Evolutionary conservation across 2,329 filamentous ascomycete species (phyloP).

Genomic region (Cladobotryum mycophilum): DNA sequence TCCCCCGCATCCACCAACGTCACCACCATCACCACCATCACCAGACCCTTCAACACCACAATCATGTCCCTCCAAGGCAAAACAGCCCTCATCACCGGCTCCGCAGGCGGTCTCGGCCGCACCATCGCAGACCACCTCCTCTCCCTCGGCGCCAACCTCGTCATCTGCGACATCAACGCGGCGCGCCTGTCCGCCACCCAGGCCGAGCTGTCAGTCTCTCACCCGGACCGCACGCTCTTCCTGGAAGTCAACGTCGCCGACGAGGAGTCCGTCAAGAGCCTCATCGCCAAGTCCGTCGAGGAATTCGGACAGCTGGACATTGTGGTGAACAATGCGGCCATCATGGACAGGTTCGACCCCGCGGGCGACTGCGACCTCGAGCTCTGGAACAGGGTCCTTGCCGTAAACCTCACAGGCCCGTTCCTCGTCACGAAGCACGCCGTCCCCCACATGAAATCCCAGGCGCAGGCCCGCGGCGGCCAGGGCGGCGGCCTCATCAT

Average conservation of each 20-base stretch:
- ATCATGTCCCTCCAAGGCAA: conserved; percentile 16
- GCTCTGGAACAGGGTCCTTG: conserved; percentile 48
- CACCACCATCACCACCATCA: neutral
- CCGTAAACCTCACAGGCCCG: conserved; percentile 50
- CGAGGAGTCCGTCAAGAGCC: conserved; percentile 20
- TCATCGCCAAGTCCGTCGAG: conserved; percentile 14
- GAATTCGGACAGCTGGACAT: conserved; percentile 38
- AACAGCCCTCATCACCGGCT: conserved; percentile 27
- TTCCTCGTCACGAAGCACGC: conserved; percentile 46
- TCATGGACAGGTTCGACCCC: conserved; percentile 51
- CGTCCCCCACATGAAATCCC: conserved; percentile 28
- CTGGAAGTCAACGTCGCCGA: conserved; percentile 15
- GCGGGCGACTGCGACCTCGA: conserved; percentile 40
- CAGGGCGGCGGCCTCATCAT: conserved; percentile 39
- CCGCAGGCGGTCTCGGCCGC: conserved; percentile 26
- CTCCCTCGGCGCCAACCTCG: conserved; percentile 25
- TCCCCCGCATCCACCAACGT: neutral
- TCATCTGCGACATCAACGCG: conserved; percentile 26
- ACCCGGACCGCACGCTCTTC: conserved; percentile 7
- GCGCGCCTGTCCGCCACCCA: conserved; percentile 11
- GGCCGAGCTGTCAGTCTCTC: neutral
- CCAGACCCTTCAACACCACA: too few relatives aligned
- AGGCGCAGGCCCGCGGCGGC: neutral
- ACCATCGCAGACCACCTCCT: conserved; percentile 25
- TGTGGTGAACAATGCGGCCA: conserved; percentile 53